Percentiles rank a stretch among this genome's conserved stretches.
Conservation (phyloP, 768 basidiomycete genomes). For the Vararia minispora region DNA sequence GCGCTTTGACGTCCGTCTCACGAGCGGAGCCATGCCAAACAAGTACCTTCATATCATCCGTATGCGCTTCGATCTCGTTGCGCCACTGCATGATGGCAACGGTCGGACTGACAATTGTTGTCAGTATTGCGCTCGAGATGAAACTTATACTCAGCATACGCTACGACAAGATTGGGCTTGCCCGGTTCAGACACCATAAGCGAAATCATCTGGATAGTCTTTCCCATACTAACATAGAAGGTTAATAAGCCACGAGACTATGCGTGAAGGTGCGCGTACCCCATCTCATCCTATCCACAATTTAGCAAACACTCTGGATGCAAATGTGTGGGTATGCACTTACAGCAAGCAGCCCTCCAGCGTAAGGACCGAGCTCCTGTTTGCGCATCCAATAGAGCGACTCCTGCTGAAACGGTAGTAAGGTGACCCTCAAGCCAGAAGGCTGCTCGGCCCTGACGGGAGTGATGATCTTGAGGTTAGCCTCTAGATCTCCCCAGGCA, state of each 20-base stretch:
- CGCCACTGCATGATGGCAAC: constrained; percentile 75
- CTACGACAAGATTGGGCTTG: constrained; percentile 86
- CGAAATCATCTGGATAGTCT: constrained; percentile 95
- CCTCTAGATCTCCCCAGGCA: constrained; percentile 83
- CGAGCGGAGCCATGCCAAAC: constrained; percentile 88
- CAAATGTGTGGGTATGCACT: constrained; percentile 18
- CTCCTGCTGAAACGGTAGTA: constrained; percentile 93
- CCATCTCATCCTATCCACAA: constrained; percentile 77
- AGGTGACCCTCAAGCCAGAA: constrained; percentile 64
- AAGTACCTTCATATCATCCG: constrained; percentile 71
- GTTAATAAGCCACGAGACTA: constrained; percentile 5
- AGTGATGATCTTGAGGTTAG: constrained; percentile 42
- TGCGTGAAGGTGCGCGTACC: constrained; percentile 33
- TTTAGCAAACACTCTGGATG: not conserved
- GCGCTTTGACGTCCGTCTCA: constrained; percentile 49
- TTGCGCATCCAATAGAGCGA: constrained; percentile 93
- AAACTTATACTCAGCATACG: constrained; percentile 37
- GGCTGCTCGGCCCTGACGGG: constrained; percentile 76
- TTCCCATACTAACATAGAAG: constrained; percentile 59
- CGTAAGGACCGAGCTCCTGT: constrained; percentile 82
- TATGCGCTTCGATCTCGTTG: constrained; percentile 84
- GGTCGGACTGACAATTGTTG: constrained; percentile 25
- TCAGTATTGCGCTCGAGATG: not conserved
- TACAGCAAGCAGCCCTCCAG: constrained; percentile 87
- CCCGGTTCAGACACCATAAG: constrained; percentile 68